phyloP scores from a whole-genome alignment of 1,139 yeast species.

The Lodderomyces parapsilosis region DNA sequence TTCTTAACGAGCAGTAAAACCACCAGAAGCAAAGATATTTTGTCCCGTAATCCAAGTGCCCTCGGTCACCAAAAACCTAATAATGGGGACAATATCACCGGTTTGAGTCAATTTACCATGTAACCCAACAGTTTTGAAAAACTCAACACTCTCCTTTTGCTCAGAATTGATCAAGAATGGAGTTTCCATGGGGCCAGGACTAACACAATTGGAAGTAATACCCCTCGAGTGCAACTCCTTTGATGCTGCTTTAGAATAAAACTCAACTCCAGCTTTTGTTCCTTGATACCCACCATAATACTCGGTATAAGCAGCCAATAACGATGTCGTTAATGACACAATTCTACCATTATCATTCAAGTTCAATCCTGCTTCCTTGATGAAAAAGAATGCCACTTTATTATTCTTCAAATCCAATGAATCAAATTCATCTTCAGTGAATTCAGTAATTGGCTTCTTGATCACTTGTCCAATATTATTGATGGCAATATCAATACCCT shows the following conservation, averaged over 20 bases:
- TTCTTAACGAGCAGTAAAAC: slow-evolving; percentile 53
- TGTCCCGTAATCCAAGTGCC: slow-evolving; percentile 74
- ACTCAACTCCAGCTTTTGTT: slow-evolving; percentile 61
- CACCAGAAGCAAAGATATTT: slow-evolving; percentile 63
- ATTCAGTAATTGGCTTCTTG: slow-evolving; percentile 55
- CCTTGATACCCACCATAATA: slow-evolving; percentile 60
- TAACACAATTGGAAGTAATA: slow-evolving; percentile 57
- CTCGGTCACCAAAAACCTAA: slow-evolving; percentile 59
- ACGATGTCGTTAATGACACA: slow-evolving; percentile 58
- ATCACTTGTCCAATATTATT: slow-evolving; percentile 67
- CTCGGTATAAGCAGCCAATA: slow-evolving; percentile 65
- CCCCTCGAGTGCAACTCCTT: slow-evolving; percentile 51
- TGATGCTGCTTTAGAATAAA: slow-evolving; percentile 54
- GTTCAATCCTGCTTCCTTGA: slow-evolving; percentile 54
- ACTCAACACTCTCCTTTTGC: slow-evolving; percentile 49
- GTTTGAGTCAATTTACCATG: slow-evolving; percentile 55
- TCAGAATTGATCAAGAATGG: slow-evolving; percentile 68
- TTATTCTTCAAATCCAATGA: slow-evolving; percentile 52
- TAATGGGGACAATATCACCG: slow-evolving; percentile 62
- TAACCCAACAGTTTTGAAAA: slow-evolving; percentile 50
- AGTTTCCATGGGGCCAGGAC: slow-evolving; percentile 75
- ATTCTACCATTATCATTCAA: slow-evolving; percentile 55
- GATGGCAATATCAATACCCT: slow-evolving; percentile 58
- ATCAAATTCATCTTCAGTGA: slow-evolving; percentile 54
- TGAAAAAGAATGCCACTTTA: slow-evolving; percentile 60